phyloP scores from a whole-genome alignment of 495 filamentous ascomycete genomes.

The Tuber brumale region DNA sequence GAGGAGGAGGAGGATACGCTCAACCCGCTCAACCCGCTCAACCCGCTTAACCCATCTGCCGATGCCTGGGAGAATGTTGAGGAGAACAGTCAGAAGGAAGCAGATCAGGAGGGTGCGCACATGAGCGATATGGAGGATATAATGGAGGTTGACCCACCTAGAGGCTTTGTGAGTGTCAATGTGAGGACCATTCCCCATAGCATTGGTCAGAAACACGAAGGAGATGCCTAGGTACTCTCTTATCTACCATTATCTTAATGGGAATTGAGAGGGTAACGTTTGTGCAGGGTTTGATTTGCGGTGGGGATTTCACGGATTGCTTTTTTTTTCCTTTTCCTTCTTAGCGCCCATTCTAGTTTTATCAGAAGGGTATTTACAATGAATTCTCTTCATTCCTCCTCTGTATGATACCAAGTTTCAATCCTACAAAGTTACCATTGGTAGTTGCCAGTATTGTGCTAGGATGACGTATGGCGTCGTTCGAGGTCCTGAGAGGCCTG shows the following conservation, averaged over 20 bases:
- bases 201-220: background rate
- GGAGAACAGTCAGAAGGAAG: background rate
- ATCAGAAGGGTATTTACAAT: background rate
- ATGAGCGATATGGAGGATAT: background rate
- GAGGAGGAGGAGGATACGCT: background rate
- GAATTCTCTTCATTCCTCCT: background rate
- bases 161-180: conserved; percentile 4
- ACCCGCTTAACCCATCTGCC: background rate
- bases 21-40: too few relatives aligned
- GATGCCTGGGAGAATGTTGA: background rate
- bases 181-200: background rate
- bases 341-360: background rate
- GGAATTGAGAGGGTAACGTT: background rate
- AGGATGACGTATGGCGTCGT: background rate
- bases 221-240: background rate
- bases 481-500: background rate
- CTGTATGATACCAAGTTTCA: background rate
- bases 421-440: background rate
- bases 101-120: background rate
- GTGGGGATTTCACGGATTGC: background rate
- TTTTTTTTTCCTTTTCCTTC: background rate
- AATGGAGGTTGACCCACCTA: background rate
- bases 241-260: background rate
- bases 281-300: background rate
- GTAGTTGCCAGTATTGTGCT: background rate